These are phyloP conservation scores for Quercus lobata DNA, from an alignment of 331 rosid species.

Conservation along the genomic window DNA sequence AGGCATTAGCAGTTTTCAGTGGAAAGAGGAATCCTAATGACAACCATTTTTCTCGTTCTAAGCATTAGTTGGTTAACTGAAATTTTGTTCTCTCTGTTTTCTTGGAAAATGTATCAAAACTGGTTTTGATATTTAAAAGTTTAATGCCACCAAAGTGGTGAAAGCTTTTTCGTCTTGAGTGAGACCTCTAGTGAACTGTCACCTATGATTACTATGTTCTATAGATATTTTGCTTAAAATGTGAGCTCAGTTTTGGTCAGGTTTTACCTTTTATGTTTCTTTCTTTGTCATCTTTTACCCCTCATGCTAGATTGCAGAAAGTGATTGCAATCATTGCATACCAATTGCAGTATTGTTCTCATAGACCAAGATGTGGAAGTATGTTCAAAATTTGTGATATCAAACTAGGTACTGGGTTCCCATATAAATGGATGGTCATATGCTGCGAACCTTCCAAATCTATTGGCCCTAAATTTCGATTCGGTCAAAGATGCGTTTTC, in stretches of 20 bases:
- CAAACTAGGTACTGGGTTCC: too few relatives aligned
- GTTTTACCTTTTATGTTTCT: neutral
- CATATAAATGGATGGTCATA: too few relatives aligned
- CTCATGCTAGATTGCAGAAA: neutral
- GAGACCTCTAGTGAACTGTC: neutral
- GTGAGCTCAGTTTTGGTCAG: neutral
- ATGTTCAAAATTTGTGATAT: too few relatives aligned
- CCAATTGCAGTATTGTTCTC: neutral
- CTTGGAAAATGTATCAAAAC: neutral
- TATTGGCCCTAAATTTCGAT: too few relatives aligned
- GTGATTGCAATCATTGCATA: neutral
- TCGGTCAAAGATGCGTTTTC: too few relatives aligned
- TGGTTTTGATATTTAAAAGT: neutral
- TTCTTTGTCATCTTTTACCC: too few relatives aligned
- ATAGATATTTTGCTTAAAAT: neutral
- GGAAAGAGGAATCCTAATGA: slow-evolving; percentile 96
- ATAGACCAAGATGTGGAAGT: neutral
- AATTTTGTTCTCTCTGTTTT: neutral
- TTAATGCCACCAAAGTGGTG: neutral
- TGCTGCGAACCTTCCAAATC: too few relatives aligned
- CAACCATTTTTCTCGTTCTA: slow-evolving; percentile 74
- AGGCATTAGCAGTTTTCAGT: slow-evolving; percentile 65
- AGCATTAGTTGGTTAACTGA: slow-evolving; percentile 15
- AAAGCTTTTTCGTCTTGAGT: neutral
- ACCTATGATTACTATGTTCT: neutral